These are phyloP conservation scores for Calonectria pseudoreteaudii DNA, from an alignment of 2,329 filamentous ascomycete genomes.

Conservation along the genomic window DNA sequence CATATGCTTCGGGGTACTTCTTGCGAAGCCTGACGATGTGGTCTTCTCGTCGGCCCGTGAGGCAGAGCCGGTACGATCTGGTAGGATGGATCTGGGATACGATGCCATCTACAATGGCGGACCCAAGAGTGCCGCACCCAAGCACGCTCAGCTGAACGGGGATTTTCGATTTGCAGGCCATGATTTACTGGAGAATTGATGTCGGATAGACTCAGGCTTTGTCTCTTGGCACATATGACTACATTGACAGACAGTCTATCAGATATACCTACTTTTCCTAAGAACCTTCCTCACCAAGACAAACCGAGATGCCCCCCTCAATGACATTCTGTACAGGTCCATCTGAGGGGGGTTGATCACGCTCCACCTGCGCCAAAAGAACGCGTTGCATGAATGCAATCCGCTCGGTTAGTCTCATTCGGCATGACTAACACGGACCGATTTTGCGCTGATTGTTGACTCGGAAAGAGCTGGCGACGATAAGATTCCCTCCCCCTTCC, in stretches of 20 bases:
- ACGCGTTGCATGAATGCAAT: not conserved
- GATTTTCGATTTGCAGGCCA: not conserved
- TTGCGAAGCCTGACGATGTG: not conserved
- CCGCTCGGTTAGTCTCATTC: not conserved
- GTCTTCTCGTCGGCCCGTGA: not conserved
- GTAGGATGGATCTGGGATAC: not conserved
- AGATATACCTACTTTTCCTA: not conserved
- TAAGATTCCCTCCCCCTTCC: not conserved
- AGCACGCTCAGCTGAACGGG: not conserved
- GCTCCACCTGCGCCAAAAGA: not conserved
- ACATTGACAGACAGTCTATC: not conserved
- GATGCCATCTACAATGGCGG: not conserved
- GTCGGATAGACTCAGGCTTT: not conserved
- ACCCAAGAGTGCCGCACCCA: not conserved
- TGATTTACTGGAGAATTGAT: not conserved
- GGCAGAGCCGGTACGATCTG: not conserved
- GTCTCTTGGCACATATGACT: not conserved
- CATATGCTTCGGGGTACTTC: not conserved
- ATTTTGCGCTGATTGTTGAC: no score
- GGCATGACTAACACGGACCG: not conserved
- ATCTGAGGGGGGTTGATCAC: not conserved
- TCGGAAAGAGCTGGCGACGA: not conserved
- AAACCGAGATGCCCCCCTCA: not conserved
- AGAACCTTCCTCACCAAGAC: not conserved
- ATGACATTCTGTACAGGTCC: no score